Evolutionary conservation across 768 basidiomycete species (phyloP).

Genomic region (Boletus fagicola): DNA sequence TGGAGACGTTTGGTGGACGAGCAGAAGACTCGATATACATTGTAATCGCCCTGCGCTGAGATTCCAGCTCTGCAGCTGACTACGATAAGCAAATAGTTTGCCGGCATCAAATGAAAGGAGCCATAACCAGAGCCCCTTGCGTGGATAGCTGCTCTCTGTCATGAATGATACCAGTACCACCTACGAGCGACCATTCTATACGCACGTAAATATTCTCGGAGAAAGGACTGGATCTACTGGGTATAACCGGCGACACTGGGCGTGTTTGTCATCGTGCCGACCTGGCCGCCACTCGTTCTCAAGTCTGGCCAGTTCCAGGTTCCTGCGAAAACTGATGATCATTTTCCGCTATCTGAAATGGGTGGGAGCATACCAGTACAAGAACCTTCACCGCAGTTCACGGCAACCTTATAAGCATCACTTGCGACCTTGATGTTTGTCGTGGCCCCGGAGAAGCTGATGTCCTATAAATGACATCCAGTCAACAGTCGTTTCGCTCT

Average conservation of each 20-base stretch:
- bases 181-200: background rate
- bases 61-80: no score
- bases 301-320: slow-evolving; percentile 53
- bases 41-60: no score
- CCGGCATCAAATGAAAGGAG: no score
- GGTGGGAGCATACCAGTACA: slow-evolving; percentile 43
- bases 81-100: no score
- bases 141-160: background rate
- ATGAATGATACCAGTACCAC: background rate
- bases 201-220: background rate
- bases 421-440: slow-evolving; percentile 44
- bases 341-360: background rate
- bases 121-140: no score
- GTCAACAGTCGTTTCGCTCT: background rate
- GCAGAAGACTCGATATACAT: no score
- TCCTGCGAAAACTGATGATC: slow-evolving; percentile 28
- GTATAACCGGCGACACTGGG: slow-evolving; percentile 34
- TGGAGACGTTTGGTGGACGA: no score
- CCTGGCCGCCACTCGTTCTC: slow-evolving; percentile 42
- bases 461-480: slow-evolving; percentile 33
- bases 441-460: slow-evolving; percentile 45
- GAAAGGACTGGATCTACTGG: slow-evolving; percentile 11
- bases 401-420: slow-evolving; percentile 45
- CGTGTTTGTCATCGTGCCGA: slow-evolving; percentile 35
- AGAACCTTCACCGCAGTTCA: slow-evolving; percentile 53